phyloP scores from a whole-genome alignment of 345 rosid species.

The Populus pruinosa region DNA sequence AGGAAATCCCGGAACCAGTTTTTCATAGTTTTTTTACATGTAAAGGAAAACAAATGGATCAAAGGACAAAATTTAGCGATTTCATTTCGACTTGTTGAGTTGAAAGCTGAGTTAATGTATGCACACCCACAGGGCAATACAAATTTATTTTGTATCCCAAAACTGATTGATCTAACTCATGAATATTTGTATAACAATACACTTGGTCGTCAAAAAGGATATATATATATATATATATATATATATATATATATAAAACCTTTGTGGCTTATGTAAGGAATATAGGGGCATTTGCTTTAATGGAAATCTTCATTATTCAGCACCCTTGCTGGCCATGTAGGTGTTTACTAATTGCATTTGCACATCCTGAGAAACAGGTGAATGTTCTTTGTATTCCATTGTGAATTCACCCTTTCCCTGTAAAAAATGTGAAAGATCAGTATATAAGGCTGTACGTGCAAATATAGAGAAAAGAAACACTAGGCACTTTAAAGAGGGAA shows the following conservation, averaged over 20 bases:
- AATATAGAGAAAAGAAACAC: not conserved
- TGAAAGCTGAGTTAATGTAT: not conserved
- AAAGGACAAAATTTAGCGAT: not conserved
- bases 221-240: not conserved
- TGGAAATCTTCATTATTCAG: conserved; percentile 44
- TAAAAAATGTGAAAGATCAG: not conserved
- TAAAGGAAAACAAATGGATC: not conserved
- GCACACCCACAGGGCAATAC: too few relatives aligned
- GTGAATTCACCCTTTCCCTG: conserved; percentile 99
- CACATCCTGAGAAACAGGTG: conserved; percentile 79
- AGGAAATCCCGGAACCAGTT: not conserved
- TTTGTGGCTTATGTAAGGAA: not conserved
- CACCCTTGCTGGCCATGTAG: conserved; percentile 55
- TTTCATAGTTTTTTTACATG: too few relatives aligned
- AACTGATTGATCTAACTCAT: not conserved
- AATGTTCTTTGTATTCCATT: conserved; percentile 98
- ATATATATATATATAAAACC: not conserved
- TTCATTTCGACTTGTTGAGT: too few relatives aligned
- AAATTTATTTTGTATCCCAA: not conserved
- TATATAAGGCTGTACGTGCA: not conserved
- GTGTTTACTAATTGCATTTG: conserved; percentile 76
- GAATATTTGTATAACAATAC: not conserved
- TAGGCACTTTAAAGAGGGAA: too few relatives aligned
- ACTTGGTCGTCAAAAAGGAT: not conserved
- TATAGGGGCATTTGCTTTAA: not conserved